Percentiles rank a stretch among this genome's conserved stretches.
These are phyloP conservation scores for Citrullus mucosospermus DNA, from an alignment of 306 rosid genomes.

Conservation along the genomic window DNA sequence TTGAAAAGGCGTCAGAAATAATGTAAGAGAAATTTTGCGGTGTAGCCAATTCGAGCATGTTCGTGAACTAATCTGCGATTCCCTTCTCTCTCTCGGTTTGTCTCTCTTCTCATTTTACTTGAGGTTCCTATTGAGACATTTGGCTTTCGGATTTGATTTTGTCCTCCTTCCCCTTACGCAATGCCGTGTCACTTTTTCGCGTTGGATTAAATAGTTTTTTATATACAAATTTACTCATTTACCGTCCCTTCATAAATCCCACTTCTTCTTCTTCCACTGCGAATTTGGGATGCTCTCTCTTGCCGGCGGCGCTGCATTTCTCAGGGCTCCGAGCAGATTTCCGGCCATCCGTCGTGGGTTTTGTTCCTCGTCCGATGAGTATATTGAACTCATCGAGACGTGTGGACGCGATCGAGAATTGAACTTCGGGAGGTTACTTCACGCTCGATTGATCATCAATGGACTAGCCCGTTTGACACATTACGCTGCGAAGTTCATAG, in stretches of 20 bases:
- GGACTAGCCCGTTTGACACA: slow-evolving; percentile 37
- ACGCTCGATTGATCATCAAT: slow-evolving; percentile 49
- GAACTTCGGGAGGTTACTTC: slow-evolving; percentile 45
- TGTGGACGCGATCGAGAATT: slow-evolving; percentile 36
- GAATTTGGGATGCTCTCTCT: slow-evolving; percentile 7
- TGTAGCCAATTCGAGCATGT: slow-evolving; percentile 40
- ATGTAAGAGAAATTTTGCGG: slow-evolving; percentile 8
- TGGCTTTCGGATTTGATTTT: slow-evolving; percentile 8
- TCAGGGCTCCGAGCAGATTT: background rate
- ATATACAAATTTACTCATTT: background rate
- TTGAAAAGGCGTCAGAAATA: slow-evolving; percentile 9
- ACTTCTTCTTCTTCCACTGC: background rate
- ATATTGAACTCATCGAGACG: slow-evolving; percentile 23
- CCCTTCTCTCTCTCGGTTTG: background rate
- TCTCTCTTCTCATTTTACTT: slow-evolving; percentile 13
- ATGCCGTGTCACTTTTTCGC: background rate
- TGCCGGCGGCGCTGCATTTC: slow-evolving; percentile 4
- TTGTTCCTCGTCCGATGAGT: slow-evolving; percentile 24
- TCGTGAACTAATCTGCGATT: slow-evolving; percentile 18
- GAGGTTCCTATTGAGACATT: background rate
- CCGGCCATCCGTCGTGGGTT: slow-evolving; percentile 20
- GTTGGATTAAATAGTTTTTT: background rate
- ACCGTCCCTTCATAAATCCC: background rate
- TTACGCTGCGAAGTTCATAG: slow-evolving; percentile 50
- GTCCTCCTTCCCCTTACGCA: background rate